Conservation (phyloP, 176 grass and related monocot genomes). For the Phoenix dactylifera region DNA sequence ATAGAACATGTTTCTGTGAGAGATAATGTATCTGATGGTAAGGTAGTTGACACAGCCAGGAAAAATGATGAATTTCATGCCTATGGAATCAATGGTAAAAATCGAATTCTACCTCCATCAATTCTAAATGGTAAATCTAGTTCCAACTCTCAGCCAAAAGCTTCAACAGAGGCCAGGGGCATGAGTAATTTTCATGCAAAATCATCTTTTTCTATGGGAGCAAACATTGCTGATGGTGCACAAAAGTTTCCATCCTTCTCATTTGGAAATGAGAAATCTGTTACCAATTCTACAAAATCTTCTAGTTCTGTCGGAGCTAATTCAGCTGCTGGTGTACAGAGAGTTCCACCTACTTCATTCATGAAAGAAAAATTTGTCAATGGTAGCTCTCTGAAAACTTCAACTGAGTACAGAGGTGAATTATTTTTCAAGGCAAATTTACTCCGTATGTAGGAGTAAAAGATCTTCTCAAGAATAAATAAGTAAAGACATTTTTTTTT, state of each 20-base stretch:
- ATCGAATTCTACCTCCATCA: constrained; percentile 11
- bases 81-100: constrained; percentile 1
- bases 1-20: constrained; percentile 6
- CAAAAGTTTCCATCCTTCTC: constrained; percentile 6
- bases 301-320: neutral
- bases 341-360: constrained; percentile 1
- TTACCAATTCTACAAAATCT: neutral
- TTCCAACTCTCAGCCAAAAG: neutral
- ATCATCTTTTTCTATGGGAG: constrained; percentile 1
- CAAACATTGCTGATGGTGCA: neutral
- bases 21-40: neutral
- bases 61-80: constrained; percentile 1
- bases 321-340: constrained; percentile 6
- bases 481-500: constrained; percentile 16
- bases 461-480: neutral
- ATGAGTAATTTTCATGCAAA: constrained; percentile 24
- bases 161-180: neutral
- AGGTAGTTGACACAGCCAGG: neutral
- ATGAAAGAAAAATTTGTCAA: constrained; percentile 12
- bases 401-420: neutral
- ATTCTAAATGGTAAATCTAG: neutral
- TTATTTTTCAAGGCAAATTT: neutral
- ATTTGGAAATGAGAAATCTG: constrained; percentile 18
- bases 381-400: neutral
- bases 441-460: neutral